These are phyloP conservation scores for Salicornia ramosissima DNA, from an alignment of 148 eudicot species.

Conservation along the genomic window DNA sequence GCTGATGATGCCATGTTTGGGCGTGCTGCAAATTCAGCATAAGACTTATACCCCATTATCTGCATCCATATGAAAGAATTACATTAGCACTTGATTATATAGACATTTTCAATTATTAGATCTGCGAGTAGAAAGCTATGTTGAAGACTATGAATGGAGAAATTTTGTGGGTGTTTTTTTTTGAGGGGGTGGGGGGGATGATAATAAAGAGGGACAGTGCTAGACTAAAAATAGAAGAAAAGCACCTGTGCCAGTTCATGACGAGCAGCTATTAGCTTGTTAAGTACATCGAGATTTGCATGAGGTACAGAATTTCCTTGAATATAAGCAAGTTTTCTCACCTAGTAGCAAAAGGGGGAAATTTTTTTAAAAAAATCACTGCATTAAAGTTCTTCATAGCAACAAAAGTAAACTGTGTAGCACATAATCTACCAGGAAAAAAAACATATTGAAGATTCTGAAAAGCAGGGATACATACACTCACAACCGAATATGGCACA, in stretches of 20 bases:
- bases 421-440: no score
- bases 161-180: no score
- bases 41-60: slow-evolving; percentile 73
- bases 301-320: slow-evolving; percentile 74
- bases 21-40: slow-evolving; percentile 67
- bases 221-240: slow-evolving; percentile 2
- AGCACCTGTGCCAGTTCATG: slow-evolving; percentile 88
- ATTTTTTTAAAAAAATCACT: neutral
- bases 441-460: no score
- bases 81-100: slow-evolving; percentile 5
- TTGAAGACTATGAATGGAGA: no score
- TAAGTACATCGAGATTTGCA: slow-evolving; percentile 88
- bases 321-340: slow-evolving; percentile 76
- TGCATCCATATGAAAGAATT: slow-evolving; percentile 30
- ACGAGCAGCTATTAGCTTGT: slow-evolving; percentile 82
- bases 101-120: neutral
- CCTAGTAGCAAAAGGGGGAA: slow-evolving; percentile 38
- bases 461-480: no score
- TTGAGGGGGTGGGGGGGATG: neutral
- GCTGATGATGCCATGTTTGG: slow-evolving; percentile 81
- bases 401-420: neutral
- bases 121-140: no score
- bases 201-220: neutral
- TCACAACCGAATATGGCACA: no score
- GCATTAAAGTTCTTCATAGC: neutral